Base-by-base conservation (phyloP, 2,329 filamentous ascomycete genomes). In the Neopestalotiopsis sp. region DNA sequence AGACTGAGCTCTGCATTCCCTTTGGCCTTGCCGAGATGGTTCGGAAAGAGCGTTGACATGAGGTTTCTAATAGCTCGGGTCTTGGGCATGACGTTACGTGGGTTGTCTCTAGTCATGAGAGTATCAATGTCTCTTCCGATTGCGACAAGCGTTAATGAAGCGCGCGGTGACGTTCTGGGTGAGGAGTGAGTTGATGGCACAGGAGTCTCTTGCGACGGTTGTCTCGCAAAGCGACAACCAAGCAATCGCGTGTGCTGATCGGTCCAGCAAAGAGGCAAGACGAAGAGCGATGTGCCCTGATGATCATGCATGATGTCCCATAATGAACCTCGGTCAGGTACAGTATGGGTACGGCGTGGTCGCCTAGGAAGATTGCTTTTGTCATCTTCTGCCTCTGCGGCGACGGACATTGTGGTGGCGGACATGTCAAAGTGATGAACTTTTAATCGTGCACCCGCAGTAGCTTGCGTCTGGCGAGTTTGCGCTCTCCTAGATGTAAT, bases 211-310 rank as follows among this genome's bases (percentile, higher is more conserved):
- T 83, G 82, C 5, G 81, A 74, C 17, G 83, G 80, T 14, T 81
- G 78, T 72, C 84, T 78, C 32, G 77, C 70, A 77, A 88, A 89
- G 58, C 76, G 76, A 17, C 81, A 84, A 30, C 81, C 82, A 5
- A 89, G 84, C 2, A 88, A 77, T 58, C 79, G 75, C 10, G 81
- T 73, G 69, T 90, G 88, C 1, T 80, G 68, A 67, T 89, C 87
- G 17, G 84, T 88, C 88, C 88, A 90, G 74, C 82, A 84, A 61
- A 88, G 84, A 1, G 88, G 88, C 32, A 83, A 81, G 62, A 86
- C 77, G 69, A 84, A 88, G 24, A 90, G 84, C 0, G 83, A 81
- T 0, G 75, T 77, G 58, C 85, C 83, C 42, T 81, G 76, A 73
- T 89, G 74, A 28, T 85, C 79, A 70, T 84, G 83, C 70, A 90